Base-by-base conservation (phyloP, 352 stramenopile genomes). In the Globisporangium lucens region DNA sequence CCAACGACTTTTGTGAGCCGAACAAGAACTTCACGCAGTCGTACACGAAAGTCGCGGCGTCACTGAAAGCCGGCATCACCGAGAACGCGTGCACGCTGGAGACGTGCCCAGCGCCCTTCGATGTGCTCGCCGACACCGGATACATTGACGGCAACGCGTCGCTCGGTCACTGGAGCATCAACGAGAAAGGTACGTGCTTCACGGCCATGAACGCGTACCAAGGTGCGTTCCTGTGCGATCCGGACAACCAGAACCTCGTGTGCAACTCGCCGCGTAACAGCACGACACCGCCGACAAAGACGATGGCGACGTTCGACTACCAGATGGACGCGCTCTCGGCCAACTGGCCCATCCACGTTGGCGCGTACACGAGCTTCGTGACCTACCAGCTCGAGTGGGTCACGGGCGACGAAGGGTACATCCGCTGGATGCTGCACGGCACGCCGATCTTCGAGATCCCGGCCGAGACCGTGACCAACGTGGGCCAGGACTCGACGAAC, bases 321-420 rank as follows among this genome's bases (percentile, higher is more conserved):
- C 84, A 90, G 64, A 90, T 92, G 82, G 84, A 92, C 59, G 84
- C 84, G 12, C 49, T 92, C 10, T 92, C 84, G 2, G 77, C 80
- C 24, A 92, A 92, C 63, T 90, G 80, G 80, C 74, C 69, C 30
- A 78, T 90, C 43, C 83, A 89, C 65, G 74, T 87, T 36, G 82
- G 76, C 1, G 84, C 77, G 13, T 92, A 92, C 71, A 89, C 78
- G 24, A 71, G 67, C 24, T 92, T 85, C 53, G 56, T 87, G 22
- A 62, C 70, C 27, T 92, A 92, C 66, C 80, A 89, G 55, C 53
- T 92, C 63, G 84, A 92, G 63, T 92, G 84, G 84, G 85, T 91
- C 67, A 81, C 68, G 24, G 85, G 83, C 20, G 73, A 89, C 62
- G 67, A 79, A 47, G 85, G 85, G 0, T 90, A 91, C 67, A 66